phyloP scores from a whole-genome alignment of 2,329 filamentous ascomycete species.

The Mariannaea elegans region DNA sequence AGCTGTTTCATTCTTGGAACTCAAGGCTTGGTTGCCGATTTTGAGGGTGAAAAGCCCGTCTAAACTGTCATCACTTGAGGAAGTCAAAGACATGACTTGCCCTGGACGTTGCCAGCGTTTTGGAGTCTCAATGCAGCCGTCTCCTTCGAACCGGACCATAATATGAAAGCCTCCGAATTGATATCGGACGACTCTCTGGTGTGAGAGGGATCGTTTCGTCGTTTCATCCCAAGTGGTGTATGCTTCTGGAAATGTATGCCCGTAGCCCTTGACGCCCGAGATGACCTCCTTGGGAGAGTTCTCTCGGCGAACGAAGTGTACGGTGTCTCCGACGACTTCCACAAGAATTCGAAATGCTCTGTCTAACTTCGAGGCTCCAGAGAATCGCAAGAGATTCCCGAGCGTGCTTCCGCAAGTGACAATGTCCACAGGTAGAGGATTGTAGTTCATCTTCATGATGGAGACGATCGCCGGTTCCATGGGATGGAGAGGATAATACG shows the following conservation, averaged over 20 bases:
- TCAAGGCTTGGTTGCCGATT: conserved; percentile 4
- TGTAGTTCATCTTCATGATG: conserved; percentile 41
- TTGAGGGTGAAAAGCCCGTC: conserved; percentile 14
- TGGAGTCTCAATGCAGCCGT: conserved; percentile 36
- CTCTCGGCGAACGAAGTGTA: conserved; percentile 71
- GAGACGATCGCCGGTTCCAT: conserved; percentile 59
- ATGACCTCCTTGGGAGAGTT: conserved; percentile 67
- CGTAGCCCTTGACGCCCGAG: conserved; percentile 64
- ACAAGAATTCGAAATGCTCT: conserved; percentile 67
- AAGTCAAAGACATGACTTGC: background rate
- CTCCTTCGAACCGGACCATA: conserved; percentile 41
- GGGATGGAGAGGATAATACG: conserved; percentile 58
- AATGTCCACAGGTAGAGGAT: conserved; percentile 58
- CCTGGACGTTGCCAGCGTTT: background rate
- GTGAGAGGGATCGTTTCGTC: conserved; percentile 63
- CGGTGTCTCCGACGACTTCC: conserved; percentile 61
- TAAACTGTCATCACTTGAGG: background rate
- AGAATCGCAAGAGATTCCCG: conserved; percentile 68
- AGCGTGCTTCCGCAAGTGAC: conserved; percentile 69
- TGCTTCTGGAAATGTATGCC: conserved; percentile 72
- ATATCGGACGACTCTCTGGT: conserved; percentile 71
- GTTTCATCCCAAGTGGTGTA: conserved; percentile 70
- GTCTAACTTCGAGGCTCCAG: conserved; percentile 53
- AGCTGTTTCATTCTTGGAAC: background rate
- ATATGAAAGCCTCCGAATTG: conserved; percentile 54